A percentile compares a stretch with the other conserved stretches of the same genome.
These are phyloP conservation scores for Daedaleopsis sinensis DNA, from an alignment of 768 basidiomycete genomes.

Conservation along the genomic window DNA sequence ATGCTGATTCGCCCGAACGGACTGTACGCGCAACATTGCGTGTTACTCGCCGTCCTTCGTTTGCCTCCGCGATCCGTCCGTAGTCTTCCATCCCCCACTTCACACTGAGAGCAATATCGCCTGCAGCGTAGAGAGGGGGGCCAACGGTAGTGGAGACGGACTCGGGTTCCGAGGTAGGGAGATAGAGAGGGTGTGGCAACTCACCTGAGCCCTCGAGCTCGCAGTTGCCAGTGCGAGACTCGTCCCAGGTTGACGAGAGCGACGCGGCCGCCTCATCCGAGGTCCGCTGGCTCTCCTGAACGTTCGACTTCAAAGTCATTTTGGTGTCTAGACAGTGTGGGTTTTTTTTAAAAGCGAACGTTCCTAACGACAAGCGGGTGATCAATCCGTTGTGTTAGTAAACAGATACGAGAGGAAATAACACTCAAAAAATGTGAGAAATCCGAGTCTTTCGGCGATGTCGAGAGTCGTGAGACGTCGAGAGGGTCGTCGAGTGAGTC, in stretches of 20 bases:
- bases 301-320: too few relatives aligned
- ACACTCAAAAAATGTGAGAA: slow-evolving; percentile 7
- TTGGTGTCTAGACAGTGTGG: too few relatives aligned
- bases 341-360: background rate
- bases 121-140: too few relatives aligned
- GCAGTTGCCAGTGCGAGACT: background rate
- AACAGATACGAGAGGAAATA: background rate
- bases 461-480: background rate
- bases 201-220: background rate
- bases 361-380: background rate
- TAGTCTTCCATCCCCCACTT: too few relatives aligned
- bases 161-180: too few relatives aligned
- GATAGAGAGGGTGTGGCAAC: background rate
- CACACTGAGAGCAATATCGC: too few relatives aligned
- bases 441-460: background rate
- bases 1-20: background rate
- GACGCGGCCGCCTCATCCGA: background rate
- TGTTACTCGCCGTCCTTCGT: background rate
- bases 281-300: background rate
- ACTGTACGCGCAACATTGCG: background rate
- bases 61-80: too few relatives aligned
- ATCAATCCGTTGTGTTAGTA: background rate
- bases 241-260: background rate
- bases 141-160: too few relatives aligned
- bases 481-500: background rate